These are phyloP conservation scores for Colletotrichum eremochloae DNA, from an alignment of 2,329 filamentous ascomycete genomes.

Conservation along the genomic window DNA sequence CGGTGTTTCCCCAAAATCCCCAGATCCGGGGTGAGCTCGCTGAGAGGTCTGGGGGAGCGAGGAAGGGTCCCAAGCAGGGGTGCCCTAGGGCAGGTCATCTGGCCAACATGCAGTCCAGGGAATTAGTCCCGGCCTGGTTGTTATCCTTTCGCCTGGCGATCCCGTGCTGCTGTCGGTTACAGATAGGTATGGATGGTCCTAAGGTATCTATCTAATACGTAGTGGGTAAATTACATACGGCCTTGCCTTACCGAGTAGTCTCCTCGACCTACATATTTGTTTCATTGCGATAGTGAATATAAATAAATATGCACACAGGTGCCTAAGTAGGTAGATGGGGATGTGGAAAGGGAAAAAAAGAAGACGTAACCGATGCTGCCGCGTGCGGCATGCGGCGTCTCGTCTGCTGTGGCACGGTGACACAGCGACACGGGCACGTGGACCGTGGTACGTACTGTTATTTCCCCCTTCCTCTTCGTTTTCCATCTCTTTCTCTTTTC, in stretches of 20 bases:
- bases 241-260: neutral
- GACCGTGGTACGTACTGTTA: slow-evolving; percentile 15
- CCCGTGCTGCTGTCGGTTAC: neutral
- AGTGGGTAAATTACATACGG: neutral
- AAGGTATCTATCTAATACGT: neutral
- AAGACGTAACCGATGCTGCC: neutral
- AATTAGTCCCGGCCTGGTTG: neutral
- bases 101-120: slow-evolving; percentile 2
- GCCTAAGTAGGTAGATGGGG: too few species aligned
- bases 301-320: too few species aligned
- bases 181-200: neutral
- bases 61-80: neutral
- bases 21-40: slow-evolving; percentile 31
- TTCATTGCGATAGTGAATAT: too few species aligned
- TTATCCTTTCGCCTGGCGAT: neutral
- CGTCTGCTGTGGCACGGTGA: slow-evolving; percentile 28
- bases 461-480: neutral
- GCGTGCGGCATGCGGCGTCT: slow-evolving; percentile 10
- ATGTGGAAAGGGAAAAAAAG: neutral
- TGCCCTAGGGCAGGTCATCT: slow-evolving; percentile 16
- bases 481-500: neutral
- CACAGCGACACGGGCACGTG: slow-evolving; percentile 27
- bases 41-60: neutral
- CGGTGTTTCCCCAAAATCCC: slow-evolving; percentile 30
- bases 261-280: too few species aligned